Evolutionary conservation across 1,284 basidiomycete genomes (phyloP), one percentile per base, ranked within the genome.

Genomic region (Heterobasidion annosum): DNA sequence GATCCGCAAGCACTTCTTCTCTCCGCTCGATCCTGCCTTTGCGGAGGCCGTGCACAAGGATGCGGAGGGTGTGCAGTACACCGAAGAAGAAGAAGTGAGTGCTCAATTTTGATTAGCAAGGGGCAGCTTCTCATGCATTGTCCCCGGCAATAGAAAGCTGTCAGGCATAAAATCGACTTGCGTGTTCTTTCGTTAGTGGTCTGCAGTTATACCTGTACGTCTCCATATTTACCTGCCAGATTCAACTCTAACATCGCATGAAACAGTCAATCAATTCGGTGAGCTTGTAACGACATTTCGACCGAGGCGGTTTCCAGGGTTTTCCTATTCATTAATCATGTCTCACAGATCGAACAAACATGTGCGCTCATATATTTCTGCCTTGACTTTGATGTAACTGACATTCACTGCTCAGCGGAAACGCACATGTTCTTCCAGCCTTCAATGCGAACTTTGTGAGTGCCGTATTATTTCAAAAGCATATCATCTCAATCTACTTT

Each of bases 261-360:
- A 4, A 4, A 4, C 50, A 79, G 78, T 79, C 71, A 79, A 81
- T 61, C 78, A 79, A 59, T 79, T 81, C 54, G 78, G 78, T 79
- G 56, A 59, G 67, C 50, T 16, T 0, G 47, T 34, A 59, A 8
- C 5, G 25, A 13, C 18, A 18, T 18, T 18, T 18, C 2, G 18
- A 18, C 18, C 18, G 18, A 18, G 18, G 18, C 18, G 18, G 18
- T 18, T 18, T 18, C 18, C 18, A 18, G 18, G 18, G 18, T 18
- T 18, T 18, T 18, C 18, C 18, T 18, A 18, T 1, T 18, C 18
- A 18, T 18, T 35, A 25, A 50, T 49, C 46, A 25, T 15, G 8
- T 35, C 52, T 57, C 37, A 32, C 55, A 77, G 78, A 80, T 61
- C 75, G 78, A 18, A 79, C 77, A 15, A 81, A 79, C 57, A 79